Conservation (phyloP, 2,329 filamentous ascomycete species). For the Venturia effusa region DNA sequence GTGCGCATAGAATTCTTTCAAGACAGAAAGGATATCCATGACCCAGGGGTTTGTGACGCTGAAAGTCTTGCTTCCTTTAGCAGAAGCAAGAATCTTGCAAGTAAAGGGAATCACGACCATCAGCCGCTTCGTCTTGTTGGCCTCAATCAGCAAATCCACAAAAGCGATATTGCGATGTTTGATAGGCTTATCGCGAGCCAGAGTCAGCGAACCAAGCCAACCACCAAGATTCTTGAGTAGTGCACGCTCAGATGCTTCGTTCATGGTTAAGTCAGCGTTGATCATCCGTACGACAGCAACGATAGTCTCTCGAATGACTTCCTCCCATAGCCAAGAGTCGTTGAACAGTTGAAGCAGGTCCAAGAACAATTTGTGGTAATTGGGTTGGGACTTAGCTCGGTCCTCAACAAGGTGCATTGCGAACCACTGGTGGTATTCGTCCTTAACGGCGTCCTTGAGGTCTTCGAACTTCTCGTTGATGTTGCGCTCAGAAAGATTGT, state of each 20-base stretch:
- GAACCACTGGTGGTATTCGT: slow-evolving; percentile 90
- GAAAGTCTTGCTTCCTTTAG: slow-evolving; percentile 69
- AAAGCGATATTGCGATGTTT: slow-evolving; percentile 95
- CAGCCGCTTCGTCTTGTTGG: slow-evolving; percentile 82
- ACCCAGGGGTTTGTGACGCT: slow-evolving; percentile 93
- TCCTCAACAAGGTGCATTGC: slow-evolving; percentile 90
- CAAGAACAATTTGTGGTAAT: slow-evolving; percentile 88
- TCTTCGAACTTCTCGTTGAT: slow-evolving; percentile 75
- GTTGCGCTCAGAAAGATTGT: slow-evolving; percentile 90
- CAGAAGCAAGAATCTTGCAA: slow-evolving; percentile 88
- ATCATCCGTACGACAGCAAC: slow-evolving; percentile 75
- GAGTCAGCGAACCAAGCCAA: slow-evolving; percentile 87
- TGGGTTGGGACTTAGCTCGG: slow-evolving; percentile 92
- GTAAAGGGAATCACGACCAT: slow-evolving; percentile 94
- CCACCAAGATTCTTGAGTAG: slow-evolving; percentile 88
- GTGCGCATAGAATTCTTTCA: slow-evolving; percentile 89
- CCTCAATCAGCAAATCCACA: slow-evolving; percentile 88
- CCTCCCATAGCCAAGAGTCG: slow-evolving; percentile 67
- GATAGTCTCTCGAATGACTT: slow-evolving; percentile 90
- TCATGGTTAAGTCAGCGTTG: slow-evolving; percentile 79
- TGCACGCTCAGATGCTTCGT: slow-evolving; percentile 70
- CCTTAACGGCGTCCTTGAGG: slow-evolving; percentile 65
- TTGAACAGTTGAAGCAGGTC: slow-evolving; percentile 78
- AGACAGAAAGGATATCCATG: slow-evolving; percentile 85
- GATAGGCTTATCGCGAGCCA: slow-evolving; percentile 90